Evolutionary conservation across 2,329 filamentous ascomycete genomes (phyloP), one percentile per base, ranked within the genome.

Genomic region (Ascosphaera apis): DNA sequence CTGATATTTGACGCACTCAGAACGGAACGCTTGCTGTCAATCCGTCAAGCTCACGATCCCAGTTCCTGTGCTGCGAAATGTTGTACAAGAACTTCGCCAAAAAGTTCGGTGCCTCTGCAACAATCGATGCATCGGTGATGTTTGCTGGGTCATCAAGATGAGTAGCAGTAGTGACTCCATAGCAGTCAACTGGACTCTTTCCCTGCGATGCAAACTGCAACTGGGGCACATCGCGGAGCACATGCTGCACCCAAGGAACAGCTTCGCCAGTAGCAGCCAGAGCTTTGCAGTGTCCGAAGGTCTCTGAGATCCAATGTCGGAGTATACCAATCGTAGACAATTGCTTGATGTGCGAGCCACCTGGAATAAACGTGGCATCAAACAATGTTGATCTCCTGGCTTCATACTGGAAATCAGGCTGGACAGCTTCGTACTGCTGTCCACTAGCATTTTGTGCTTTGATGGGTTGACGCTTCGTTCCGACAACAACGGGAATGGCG

Each of bases 281-380:
- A 2, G 77, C 60, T 61, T 88, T 88, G 35, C 83, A 62, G 42
- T 88, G 80, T 0, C 78, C 79, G 44, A 86, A 88, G 0, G 79
- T 75, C 52, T 88, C 81, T 2, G 76, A 67, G 3, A 86, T 57
- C 69, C 76, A 88, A 57, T 86, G 75, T 1, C 77, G 48, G 0
- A 76, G 76, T 13, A 78, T 72, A 0, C 80, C 79, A 41, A 66
- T 80, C 58, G 72, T 69, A 38, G 64, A 56, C 0, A 88, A 65
- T 0, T 69, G 70, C 36, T 66, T 57, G 32, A 78, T 56, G 1
- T 72, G 61, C 4, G 46, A 30, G 7, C 45, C 2, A 1, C 78
- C 77, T 1, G 78, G 78, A 2, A 88, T 58, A 49, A 82, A 82
- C 30, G 84, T 49, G 0, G 76, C 72, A 49, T 88, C 80, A 42